Base-by-base conservation (phyloP, 2,329 filamentous ascomycete species). In the Paracamarosporium sp. region DNA sequence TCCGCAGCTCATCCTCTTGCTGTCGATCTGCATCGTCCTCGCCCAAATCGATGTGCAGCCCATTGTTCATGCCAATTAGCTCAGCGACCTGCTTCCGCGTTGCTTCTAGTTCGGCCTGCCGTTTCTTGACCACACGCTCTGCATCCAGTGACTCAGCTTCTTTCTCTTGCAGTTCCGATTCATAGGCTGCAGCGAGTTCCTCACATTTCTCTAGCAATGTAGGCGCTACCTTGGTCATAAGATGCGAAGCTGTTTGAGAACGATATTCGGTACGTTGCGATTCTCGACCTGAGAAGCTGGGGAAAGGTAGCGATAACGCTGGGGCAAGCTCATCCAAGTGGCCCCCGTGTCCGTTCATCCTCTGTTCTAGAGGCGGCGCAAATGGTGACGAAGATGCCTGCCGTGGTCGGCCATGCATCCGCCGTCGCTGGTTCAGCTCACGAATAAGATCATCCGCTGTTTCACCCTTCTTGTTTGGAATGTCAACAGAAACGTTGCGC, bases 401-500 rank as follows among this genome's bases (percentile, higher is more conserved):
- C 12, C 88, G 88, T 5, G 84, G 83, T 22, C 76, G 75, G 38
- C 67, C 68, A 58, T 85, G 82, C 53, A 89, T 86, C 50, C 89
- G 85, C 60, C 90, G 87, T 51, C 83, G 79, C 60, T 81, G 87
- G 83, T 96, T 95, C 35, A 86, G 79, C 52, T 83, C 80, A 71
- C 90, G 88, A 66, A 97, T 92, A 51, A 97, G 82, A 62, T 94
- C 90, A 68, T 96, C 91, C 11, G 93, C 93, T 1, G 91, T 91
- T 61, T 96, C 85, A 27, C 93, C 92, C 55, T 92, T 87, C 52
- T 87, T 82, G 73, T 98, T 99, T 20, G 87, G 83, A 53, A 98
- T 89, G 68, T 96, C 89, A 0, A 92, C 90, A 2, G 89, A 87
- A 3, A 93, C 93, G 59, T 93, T 92, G 50, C 94, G 89, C 31